Percentiles rank a stretch among this genome's conserved stretches.
Conservation (phyloP, 2,329 filamentous ascomycete species). For the Tolypocladium amazonense region DNA sequence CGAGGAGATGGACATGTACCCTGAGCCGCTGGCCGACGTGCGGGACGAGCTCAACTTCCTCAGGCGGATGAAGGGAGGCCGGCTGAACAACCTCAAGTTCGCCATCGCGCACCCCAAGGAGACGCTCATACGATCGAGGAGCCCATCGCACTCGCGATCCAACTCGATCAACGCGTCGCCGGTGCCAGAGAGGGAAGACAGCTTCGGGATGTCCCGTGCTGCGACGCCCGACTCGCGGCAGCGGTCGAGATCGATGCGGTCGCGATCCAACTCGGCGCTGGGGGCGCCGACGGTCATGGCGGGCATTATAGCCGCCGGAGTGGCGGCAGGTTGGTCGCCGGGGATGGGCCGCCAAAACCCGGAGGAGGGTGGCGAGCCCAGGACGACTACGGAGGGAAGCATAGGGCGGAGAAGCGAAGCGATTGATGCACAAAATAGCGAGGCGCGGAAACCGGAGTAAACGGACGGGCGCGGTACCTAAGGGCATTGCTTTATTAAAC, state of each 20-base stretch:
- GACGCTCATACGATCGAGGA: conserved; percentile 52
- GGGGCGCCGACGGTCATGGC: conserved; percentile 72
- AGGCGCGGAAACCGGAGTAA: conserved; percentile 15
- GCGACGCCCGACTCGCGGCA: conserved; percentile 50
- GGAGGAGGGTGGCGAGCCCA: conserved; percentile 11
- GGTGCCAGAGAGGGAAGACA: conserved; percentile 52
- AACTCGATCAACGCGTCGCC: conserved; percentile 51
- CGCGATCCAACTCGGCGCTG: conserved; percentile 58
- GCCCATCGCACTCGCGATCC: conserved; percentile 52
- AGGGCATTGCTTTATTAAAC: conserved; percentile 3
- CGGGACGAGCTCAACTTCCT: conserved; percentile 73
- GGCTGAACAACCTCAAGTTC: conserved; percentile 72
- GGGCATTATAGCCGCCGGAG: conserved; percentile 68
- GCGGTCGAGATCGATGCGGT: conserved; percentile 57
- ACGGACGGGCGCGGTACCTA: conserved; percentile 7
- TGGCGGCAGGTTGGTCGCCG: conserved; percentile 69
- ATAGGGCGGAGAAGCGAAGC: conserved; percentile 4
- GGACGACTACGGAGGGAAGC: conserved; percentile 4
- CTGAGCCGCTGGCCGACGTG: conserved; percentile 62
- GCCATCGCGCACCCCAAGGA: conserved; percentile 67
- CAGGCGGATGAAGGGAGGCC: conserved; percentile 70
- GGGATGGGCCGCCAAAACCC: conserved; percentile 36
- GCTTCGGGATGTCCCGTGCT: conserved; percentile 31
- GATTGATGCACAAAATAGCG: conserved; percentile 7
- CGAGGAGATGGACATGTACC: conserved; percentile 59